Evolutionary conservation across 441 rosid genomes (phyloP).

Genomic region (Oxalis stricta): DNA sequence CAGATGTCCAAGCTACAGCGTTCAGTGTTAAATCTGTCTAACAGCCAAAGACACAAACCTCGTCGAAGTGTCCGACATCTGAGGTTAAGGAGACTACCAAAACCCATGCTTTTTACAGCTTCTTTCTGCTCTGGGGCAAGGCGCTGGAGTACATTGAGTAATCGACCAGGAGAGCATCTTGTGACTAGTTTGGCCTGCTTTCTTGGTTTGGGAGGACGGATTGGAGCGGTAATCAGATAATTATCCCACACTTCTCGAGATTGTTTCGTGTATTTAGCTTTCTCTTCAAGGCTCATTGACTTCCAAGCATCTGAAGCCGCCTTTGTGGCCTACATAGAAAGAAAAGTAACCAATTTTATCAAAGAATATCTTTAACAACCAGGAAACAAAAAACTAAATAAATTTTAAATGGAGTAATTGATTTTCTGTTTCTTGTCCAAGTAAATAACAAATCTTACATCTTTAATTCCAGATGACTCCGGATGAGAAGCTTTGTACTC

Average conservation of each 20-base stretch:
- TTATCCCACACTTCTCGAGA: constrained; percentile 39
- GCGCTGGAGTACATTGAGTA: constrained; percentile 30
- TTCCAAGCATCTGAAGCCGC: constrained; percentile 41
- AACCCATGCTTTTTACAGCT: constrained; percentile 33
- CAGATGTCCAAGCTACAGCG: constrained; percentile 27
- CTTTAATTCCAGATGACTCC: constrained; percentile 37
- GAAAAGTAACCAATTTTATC: too few species aligned
- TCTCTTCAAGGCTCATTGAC: constrained; percentile 33
- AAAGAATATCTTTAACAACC: too few species aligned
- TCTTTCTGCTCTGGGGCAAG: constrained; percentile 24
- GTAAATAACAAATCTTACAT: constrained; percentile 18
- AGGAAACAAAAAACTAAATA: too few species aligned
- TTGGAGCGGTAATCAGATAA: constrained; percentile 29
- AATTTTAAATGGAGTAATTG: too few species aligned
- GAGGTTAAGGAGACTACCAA: constrained; percentile 29
- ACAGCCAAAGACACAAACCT: constrained; percentile 36
- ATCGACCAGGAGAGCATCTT: constrained; percentile 40
- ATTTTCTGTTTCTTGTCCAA: too few species aligned
- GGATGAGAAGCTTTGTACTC: constrained; percentile 37
- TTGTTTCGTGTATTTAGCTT: constrained; percentile 27
- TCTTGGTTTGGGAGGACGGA: constrained; percentile 23
- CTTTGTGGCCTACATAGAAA: constrained; percentile 27
- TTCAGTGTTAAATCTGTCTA: constrained; percentile 30
- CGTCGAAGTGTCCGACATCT: constrained; percentile 35
- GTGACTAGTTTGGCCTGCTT: constrained; percentile 39